These are phyloP conservation scores for Aristolochia fimbriata DNA, from an alignment of 164 flowering plant genomes.

Conservation along the genomic window DNA sequence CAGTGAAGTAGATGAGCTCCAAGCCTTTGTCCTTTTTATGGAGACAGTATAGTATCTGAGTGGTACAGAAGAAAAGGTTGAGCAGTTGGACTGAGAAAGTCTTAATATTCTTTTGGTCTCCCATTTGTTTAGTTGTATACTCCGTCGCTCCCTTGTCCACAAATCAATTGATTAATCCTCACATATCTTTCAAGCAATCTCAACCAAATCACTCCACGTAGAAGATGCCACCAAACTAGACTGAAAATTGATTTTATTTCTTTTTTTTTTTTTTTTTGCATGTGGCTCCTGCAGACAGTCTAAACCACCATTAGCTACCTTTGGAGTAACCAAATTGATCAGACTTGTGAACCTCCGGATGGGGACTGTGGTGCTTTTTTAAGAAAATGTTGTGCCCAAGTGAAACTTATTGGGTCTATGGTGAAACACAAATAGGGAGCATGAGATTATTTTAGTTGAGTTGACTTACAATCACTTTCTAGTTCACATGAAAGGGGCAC, in stretches of 20 bases:
- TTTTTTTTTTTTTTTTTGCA: too few species aligned
- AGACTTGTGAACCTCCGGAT: too few species aligned
- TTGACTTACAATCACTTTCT: too few species aligned
- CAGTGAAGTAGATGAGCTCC: not conserved
- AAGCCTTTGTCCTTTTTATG: not conserved
- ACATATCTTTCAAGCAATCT: slow-evolving; percentile 1
- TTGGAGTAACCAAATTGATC: too few species aligned
- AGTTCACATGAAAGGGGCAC: too few species aligned
- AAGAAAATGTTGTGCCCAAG: too few species aligned
- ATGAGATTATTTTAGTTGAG: too few species aligned
- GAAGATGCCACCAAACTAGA: not conserved
- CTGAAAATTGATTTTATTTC: too few species aligned
- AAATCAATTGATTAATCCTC: not conserved
- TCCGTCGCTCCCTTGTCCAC: not conserved
- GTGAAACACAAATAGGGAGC: too few species aligned
- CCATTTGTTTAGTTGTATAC: not conserved
- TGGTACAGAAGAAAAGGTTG: not conserved
- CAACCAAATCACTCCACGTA: slow-evolving; percentile 1
- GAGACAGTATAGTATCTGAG: not conserved
- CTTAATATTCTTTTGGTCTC: not conserved
- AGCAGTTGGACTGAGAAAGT: slow-evolving; percentile 1
- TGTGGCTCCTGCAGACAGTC: too few species aligned
- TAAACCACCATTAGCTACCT: slow-evolving; percentile 2
- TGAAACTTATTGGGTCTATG: too few species aligned
- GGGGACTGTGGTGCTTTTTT: too few species aligned